Conservation (phyloP, 208 protist species). For the Perkinsela sp. region DNA sequence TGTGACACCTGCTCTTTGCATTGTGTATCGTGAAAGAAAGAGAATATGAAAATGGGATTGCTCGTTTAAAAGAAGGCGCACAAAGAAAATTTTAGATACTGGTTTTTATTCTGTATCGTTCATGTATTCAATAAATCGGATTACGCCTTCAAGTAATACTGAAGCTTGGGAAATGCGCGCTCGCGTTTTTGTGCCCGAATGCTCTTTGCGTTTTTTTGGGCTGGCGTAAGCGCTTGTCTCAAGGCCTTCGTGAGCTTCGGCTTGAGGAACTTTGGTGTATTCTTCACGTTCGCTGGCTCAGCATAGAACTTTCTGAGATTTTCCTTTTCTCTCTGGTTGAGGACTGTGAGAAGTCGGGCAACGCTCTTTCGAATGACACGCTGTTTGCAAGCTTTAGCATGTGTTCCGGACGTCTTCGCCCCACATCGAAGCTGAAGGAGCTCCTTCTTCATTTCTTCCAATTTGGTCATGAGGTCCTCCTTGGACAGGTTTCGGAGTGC, state of each 20-base stretch:
- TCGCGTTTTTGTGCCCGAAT: conserved; percentile 28
- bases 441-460: conserved; percentile 85
- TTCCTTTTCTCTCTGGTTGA: conserved; percentile 75
- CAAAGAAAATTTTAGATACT: too few relatives aligned
- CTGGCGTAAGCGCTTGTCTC: conserved; percentile 41
- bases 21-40: too few relatives aligned
- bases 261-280: conserved; percentile 37
- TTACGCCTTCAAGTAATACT: conserved; percentile 1
- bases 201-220: conserved; percentile 68
- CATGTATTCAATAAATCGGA: too few relatives aligned
- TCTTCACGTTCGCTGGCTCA: conserved; percentile 47
- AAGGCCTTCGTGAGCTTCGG: conserved; percentile 52
- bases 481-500: conserved; percentile 74
- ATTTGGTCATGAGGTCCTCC: conserved; percentile 81
- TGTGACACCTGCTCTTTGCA: too few relatives aligned
- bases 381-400: conserved; percentile 75
- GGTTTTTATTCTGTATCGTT: too few relatives aligned
- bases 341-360: conserved; percentile 81
- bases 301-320: conserved; percentile 75
- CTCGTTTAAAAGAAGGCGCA: too few relatives aligned
- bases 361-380: conserved; percentile 82
- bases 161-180: conserved; percentile 25
- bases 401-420: conserved; percentile 66
- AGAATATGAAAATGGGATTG: too few relatives aligned
- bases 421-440: conserved; percentile 78